Evolutionary conservation across 2,329 filamentous ascomycete species (phyloP), one percentile per base, ranked within the genome.

Genomic region (Fonsecaea multimorphosa): DNA sequence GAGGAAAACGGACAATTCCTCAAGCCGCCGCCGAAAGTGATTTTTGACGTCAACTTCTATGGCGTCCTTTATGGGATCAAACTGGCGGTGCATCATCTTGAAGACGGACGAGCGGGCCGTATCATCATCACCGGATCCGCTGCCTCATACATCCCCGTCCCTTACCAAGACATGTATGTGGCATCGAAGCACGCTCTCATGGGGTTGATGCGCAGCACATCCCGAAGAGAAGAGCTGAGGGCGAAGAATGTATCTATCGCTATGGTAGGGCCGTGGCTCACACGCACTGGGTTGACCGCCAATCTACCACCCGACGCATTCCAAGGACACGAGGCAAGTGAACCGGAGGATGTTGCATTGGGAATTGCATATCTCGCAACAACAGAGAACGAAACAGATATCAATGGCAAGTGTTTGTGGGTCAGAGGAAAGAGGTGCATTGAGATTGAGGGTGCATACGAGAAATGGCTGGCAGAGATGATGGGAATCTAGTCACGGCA

Each of bases 401-500:
- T 53, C n/a, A 53, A 60, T 53, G 58, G 58, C 29, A 52, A 34
- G 19, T 60, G 58, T 38, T 24, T 60, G 58, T 60, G 58, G 58
- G n/a, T 52, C 6, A 53, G 32, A 52, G 58, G 58, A 1, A 34
- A 60, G 58, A 60, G 58, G 34, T 60, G 46, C 58, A 38, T 60
- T 8, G 58, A 60, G 22, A 36, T 60, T 4, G 58, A 60, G 27
- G 19, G 31, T 22, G 44, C 58, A 49, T 53, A 60, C 14, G 34
- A 24, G 46, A 24, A 60, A 53, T 60, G 58, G 46, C 46, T 60
- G 22, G 58, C 29, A 27, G 19, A 24, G 14, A 36, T 52, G 58
- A 60, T 60, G n/a, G 58, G 19, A 4, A 27, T 34, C 2, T 54
- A 54, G 14, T 11, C 27, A 54, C 1, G 31, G 19, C 52, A 32